Evolutionary conservation across 139 green algal genomes (phyloP), one percentile per base, ranked within the genome.

Genomic region (Chlorella sp.): DNA sequence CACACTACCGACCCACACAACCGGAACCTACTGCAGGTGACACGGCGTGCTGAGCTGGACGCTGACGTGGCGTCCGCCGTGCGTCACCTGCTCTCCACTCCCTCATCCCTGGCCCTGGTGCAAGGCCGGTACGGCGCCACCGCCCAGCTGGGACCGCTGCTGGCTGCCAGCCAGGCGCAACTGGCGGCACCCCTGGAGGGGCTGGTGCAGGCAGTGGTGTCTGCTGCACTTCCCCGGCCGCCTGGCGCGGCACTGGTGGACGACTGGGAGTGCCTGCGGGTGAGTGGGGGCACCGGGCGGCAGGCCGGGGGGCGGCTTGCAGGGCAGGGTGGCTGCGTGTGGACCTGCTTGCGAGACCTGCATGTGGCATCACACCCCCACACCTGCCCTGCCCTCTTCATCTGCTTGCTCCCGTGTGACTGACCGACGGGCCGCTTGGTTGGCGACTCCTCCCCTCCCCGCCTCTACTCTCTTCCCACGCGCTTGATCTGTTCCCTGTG

Each of bases 201-300:
- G 3, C 57, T 85, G 40, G 75, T 37, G 7, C 42, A 53, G 36
- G 69, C 91, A 87, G 69, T 94, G 48, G 30, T 39, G 37, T 40
- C 79, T 26, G 53, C 75, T 22, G 71, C 57, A 16, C 85, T 91
- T 57, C 91, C 85, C 1, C 79, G 85, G 24, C 30, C 48, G 15
- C 53, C 60, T 15, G 90, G 90, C 36, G 11, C 57, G 3, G 83
- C 95, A 3, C 87, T 99, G 39, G 96, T 99, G 73, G 94, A 98
- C 81, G 94, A 98, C 89, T 99, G 97, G 97, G 95, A 94, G 57
- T 99, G 97, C 93, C 94, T 98, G 85, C 92, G 95, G 53, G 92
- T 94, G 75, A 66, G 92, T 71, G 34, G 3, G 61, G 7, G 9
- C 5, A 57, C 7, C 48, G 48, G 53, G 19, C 0, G 3, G 48